Percentiles rank a stretch among this genome's conserved stretches.
phyloP scores from a whole-genome alignment of 2,329 filamentous ascomycete genomes.

The Pyrenochaeta sp. region DNA sequence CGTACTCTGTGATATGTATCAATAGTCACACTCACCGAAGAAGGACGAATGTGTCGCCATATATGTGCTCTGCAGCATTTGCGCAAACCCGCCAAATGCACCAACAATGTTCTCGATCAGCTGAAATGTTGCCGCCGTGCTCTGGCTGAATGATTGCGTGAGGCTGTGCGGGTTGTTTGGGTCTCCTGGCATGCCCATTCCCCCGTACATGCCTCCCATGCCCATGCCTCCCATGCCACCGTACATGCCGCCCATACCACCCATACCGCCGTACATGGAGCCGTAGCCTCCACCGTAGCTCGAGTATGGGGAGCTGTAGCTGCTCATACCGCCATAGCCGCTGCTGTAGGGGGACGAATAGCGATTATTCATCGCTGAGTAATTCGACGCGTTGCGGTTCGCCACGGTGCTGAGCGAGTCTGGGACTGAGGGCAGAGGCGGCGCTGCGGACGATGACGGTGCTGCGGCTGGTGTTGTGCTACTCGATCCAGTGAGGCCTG shows the following conservation, averaged over 20 bases:
- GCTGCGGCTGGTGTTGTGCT: slow-evolving; percentile 54
- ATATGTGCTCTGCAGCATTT: slow-evolving; percentile 99
- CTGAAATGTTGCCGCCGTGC: slow-evolving; percentile 95
- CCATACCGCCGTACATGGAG: slow-evolving; percentile 49
- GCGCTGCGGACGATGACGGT: slow-evolving; percentile 55
- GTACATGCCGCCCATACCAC: slow-evolving; percentile 57
- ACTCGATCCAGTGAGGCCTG: slow-evolving; percentile 44
- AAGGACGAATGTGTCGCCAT: slow-evolving; percentile 99
- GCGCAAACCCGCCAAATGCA: slow-evolving; percentile 95
- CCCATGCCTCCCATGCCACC: slow-evolving; percentile 53
- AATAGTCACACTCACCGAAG: slow-evolving; percentile 72
- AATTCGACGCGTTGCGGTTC: slow-evolving; percentile 86
- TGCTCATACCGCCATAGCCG: slow-evolving; percentile 59
- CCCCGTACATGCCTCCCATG: slow-evolving; percentile 41
- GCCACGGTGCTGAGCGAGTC: slow-evolving; percentile 79
- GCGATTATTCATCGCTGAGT: slow-evolving; percentile 70
- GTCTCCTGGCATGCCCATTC: slow-evolving; percentile 56
- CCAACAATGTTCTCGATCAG: slow-evolving; percentile 97
- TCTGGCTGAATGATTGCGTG: slow-evolving; percentile 93
- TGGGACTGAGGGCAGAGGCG: slow-evolving; percentile 81
- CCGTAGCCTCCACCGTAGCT: slow-evolving; percentile 56
- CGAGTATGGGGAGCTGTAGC: slow-evolving; percentile 64
- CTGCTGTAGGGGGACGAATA: slow-evolving; percentile 58
- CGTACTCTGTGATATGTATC: not conserved
- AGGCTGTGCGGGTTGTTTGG: slow-evolving; percentile 92